phyloP scores from a whole-genome alignment of 805 yeast genomes.

The Kodamaea restingae region DNA sequence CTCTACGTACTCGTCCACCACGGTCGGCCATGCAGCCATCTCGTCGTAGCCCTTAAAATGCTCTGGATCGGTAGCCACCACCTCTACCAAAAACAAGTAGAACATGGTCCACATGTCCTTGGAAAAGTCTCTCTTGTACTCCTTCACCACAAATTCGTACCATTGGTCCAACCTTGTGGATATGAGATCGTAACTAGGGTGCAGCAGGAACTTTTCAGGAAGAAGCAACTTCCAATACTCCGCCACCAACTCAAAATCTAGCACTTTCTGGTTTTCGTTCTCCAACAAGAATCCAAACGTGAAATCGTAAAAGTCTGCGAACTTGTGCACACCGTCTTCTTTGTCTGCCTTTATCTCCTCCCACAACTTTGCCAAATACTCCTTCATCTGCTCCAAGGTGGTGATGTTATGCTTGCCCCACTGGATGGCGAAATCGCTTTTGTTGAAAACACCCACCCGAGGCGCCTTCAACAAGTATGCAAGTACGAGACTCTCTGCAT shows the following conservation, averaged over 20 bases:
- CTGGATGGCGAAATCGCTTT: slow-evolving; percentile 46
- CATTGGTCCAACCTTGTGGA: slow-evolving; percentile 48
- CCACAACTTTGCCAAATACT: slow-evolving; percentile 15
- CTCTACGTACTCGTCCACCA: slow-evolving; percentile 81
- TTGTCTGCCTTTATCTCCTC: slow-evolving; percentile 7
- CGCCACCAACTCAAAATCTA: slow-evolving; percentile 58
- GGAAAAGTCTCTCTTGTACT: slow-evolving; percentile 48
- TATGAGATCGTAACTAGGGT: slow-evolving; percentile 8
- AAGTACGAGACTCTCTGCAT: slow-evolving; percentile 62
- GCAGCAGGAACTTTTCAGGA: slow-evolving; percentile 4
- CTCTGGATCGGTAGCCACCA: slow-evolving; percentile 44
- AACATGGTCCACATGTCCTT: slow-evolving; percentile 87
- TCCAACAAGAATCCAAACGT: slow-evolving; percentile 67
- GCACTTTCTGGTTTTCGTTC: slow-evolving; percentile 47
- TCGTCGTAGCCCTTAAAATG: slow-evolving; percentile 62
- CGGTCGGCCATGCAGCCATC: slow-evolving; percentile 86
- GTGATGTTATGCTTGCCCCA: slow-evolving; percentile 45
- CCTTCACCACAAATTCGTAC: slow-evolving; percentile 48
- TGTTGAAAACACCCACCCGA: slow-evolving; percentile 56
- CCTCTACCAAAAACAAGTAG: slow-evolving; percentile 54
- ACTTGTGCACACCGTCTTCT: slow-evolving; percentile 34
- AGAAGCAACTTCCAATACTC: slow-evolving; percentile 78
- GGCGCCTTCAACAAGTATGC: slow-evolving; percentile 69
- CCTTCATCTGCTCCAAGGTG: slow-evolving; percentile 46
- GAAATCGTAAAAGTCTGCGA: slow-evolving; percentile 62